Evolutionary conservation across 108 stramenopile species (phyloP), one percentile per base, ranked within the genome.

Genomic region (Conticribra weissflogii): DNA sequence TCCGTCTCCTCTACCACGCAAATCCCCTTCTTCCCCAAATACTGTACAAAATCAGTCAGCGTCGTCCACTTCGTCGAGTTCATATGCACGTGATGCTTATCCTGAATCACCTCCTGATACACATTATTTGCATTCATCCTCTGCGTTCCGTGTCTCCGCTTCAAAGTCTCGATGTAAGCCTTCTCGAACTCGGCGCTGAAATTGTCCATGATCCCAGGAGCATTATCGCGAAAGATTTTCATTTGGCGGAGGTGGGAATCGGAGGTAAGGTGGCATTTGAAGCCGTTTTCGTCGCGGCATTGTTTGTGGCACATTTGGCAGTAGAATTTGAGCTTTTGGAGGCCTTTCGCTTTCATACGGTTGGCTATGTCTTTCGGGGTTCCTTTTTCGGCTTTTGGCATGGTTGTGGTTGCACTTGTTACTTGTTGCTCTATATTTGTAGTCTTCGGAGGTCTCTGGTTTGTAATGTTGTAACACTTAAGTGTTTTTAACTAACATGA

Each of bases 241-340:
- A 98, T 98, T 81, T 97, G 93, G 34, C 98, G 91, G n/a, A 98
- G 67, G 77, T 99, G 99, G 1, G 93, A 86, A 56, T 98, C 99
- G 58, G 90, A 91, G n/a, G 87, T 92, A 47, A 88, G 56, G 81
- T 99, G 99, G 69, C 98, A 98, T 84, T 98, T 98, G 91, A 98
- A 98, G 19, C 96, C 94, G 66, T 96, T 98, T 74, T 94, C 95
- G 71, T 97, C 96, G 33, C 97, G 91, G 76, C 97, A 99, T 83
- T 98, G 97, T 77, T 98, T 98, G 62, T 87, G 68, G 83, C 98
- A 99, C 97, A 99, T 97, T 85, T 98, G 96, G 74, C 99, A 99
- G 76, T 96, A 99, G 83, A 93, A 98, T 46, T 91, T 83, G 49
- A 99, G 87, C 70, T 98, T 98, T 70, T 96, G 95, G 7, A 99